Evolutionary conservation across 2,329 filamentous ascomycete genomes (phyloP), one percentile per base, ranked within the genome.

Genomic region (Colletotrichum paranaense): DNA sequence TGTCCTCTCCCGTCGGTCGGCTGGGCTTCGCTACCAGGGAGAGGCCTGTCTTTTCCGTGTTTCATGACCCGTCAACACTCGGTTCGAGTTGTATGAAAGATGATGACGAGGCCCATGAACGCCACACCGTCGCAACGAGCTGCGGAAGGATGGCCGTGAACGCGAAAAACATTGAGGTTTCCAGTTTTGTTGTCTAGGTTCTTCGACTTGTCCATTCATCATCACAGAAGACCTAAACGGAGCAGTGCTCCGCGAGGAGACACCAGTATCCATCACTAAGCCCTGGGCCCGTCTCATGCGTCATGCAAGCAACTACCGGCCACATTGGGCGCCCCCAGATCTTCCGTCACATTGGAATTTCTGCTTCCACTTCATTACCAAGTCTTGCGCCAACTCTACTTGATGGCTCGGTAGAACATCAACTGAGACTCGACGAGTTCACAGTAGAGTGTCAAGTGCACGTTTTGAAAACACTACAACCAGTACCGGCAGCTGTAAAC

Each of bases 271-370:
- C n/a, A 53, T 56, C 67, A 8, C 16, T 24, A 19, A 38, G 66
- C 59, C 52, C 52, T 14, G 55, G 53, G 3, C 22, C 7, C 6
- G 26, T 69, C 66, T 35, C 62, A 52, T 69, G 60, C 46, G 55
- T 65, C 67, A 62, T 60, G 55, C 70, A 73, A 28, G 22, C 53
- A 32, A 69, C 9, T 65, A 60, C 55, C 60, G 70, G 70, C 62
- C 70, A 38, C 19, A 35, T 62, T 46, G 46, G 53, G 16, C 46
- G 22, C 28, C 59, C 55, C 67, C 70, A 38, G 67, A 56, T 62
- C 65, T 69, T 30, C 60, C 26, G 35, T 70, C 46, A 26, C 26
- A 16, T 58, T 56, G 24, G 9, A 16, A 42, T 42, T 19, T 26
- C 56, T 62, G 14, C 56, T 22, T 7, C 30, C 28, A 59, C 3